phyloP scores from a whole-genome alignment of 148 eudicot species.

The Hydrangea macrophylla region DNA sequence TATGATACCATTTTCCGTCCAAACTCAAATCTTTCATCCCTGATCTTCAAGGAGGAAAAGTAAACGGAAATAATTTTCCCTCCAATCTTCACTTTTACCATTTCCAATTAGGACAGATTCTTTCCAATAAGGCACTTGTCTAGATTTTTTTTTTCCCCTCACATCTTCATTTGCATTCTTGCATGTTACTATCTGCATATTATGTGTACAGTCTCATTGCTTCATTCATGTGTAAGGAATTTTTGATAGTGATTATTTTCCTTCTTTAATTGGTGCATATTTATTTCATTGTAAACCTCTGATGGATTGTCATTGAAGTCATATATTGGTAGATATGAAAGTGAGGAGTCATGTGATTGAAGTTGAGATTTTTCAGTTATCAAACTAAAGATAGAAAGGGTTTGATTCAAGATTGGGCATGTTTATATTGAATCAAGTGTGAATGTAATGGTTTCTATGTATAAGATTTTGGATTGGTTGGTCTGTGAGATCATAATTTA shows the following conservation, averaged over 20 bases:
- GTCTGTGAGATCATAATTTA: too few relatives aligned
- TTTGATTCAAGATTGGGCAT: too few relatives aligned
- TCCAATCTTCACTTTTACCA: too few relatives aligned
- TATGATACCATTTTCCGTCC: too few relatives aligned
- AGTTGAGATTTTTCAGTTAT: not conserved
- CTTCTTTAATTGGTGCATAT: constrained; percentile 3
- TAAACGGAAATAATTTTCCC: too few relatives aligned
- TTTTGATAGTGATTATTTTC: constrained; percentile 33
- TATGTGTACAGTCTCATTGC: constrained; percentile 56
- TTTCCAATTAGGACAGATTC: constrained; percentile 32
- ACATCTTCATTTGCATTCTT: constrained; percentile 31
- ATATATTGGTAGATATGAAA: not conserved
- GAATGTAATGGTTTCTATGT: too few relatives aligned
- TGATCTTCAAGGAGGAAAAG: too few relatives aligned
- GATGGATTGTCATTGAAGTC: not conserved
- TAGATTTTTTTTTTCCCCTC: constrained; percentile 22
- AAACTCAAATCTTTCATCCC: too few relatives aligned
- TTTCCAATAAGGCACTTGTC: constrained; percentile 31
- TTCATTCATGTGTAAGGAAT: constrained; percentile 58
- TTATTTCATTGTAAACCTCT: constrained; percentile 11
- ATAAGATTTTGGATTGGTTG: too few relatives aligned
- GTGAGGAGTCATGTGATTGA: constrained; percentile 9
- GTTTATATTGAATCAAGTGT: too few relatives aligned
- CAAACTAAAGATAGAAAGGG: not conserved
- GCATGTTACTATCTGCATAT: constrained; percentile 36